phyloP scores from a whole-genome alignment of 768 basidiomycete species.

The Leccinum obscurum region DNA sequence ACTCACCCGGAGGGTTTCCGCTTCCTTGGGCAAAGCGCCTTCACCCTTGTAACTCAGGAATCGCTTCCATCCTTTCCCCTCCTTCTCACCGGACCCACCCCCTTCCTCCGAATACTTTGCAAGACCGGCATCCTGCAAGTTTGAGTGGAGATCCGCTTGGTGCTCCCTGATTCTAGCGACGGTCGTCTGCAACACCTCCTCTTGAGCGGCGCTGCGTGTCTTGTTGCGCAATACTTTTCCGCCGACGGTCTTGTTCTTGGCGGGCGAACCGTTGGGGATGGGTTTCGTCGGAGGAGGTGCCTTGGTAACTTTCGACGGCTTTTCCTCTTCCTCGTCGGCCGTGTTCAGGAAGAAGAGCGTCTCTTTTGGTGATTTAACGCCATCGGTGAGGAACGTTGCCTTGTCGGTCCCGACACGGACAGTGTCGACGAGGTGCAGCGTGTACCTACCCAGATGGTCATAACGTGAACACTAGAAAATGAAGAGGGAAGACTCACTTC shows the following conservation, averaged over 20 bases:
- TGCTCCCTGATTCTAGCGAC: constrained; percentile 82
- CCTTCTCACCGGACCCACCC: constrained; percentile 69
- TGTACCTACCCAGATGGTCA: constrained; percentile 56
- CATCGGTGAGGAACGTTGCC: constrained; percentile 75
- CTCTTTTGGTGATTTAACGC: constrained; percentile 81
- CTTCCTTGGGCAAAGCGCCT: constrained; percentile 81
- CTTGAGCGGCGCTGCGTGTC: constrained; percentile 83
- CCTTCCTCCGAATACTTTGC: constrained; percentile 83
- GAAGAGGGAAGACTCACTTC: constrained; percentile 50
- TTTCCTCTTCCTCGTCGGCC: constrained; percentile 55
- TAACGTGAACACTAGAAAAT: neutral
- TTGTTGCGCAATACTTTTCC: constrained; percentile 90
- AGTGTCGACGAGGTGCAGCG: constrained; percentile 86
- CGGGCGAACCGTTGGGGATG: constrained; percentile 62
- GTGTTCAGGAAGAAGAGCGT: constrained; percentile 82
- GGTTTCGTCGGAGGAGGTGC: constrained; percentile 53
- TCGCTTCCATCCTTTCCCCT: constrained; percentile 92
- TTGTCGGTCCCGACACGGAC: constrained; percentile 71
- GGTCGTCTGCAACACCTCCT: constrained; percentile 78
- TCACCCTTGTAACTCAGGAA: constrained; percentile 98
- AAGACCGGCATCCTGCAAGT: constrained; percentile 77
- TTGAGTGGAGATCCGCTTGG: constrained; percentile 78
- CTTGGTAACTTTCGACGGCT: constrained; percentile 54
- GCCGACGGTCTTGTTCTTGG: constrained; percentile 72
- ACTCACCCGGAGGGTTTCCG: constrained; percentile 76